Evolutionary conservation across 1,284 basidiomycete genomes (phyloP).

Genomic region (Pseudozyma sp.): DNA sequence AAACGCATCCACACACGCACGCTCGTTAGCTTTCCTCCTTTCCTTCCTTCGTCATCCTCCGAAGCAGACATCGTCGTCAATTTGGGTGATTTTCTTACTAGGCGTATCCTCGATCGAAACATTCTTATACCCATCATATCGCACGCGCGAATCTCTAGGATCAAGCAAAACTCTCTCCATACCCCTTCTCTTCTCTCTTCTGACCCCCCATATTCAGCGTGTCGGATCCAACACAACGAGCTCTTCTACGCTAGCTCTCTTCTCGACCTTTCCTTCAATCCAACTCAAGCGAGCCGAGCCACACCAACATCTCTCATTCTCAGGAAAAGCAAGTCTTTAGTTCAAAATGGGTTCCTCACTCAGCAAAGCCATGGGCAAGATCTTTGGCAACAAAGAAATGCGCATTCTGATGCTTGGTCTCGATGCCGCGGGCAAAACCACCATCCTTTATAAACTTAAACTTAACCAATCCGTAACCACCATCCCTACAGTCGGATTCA

Average conservation of each 20-base stretch:
- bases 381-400: conserved; percentile 99
- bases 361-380: conserved; percentile 81
- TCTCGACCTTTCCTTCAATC: too few species aligned
- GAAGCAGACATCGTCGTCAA: too few species aligned
- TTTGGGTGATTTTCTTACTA: too few species aligned
- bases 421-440: conserved; percentile 83
- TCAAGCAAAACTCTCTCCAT: neutral
- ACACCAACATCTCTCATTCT: neutral
- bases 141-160: too few species aligned
- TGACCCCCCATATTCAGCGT: too few species aligned
- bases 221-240: too few species aligned
- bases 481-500: conserved; percentile 88
- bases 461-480: conserved; percentile 99
- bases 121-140: too few species aligned
- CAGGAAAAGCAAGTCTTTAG: neutral
- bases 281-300: neutral
- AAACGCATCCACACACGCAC: too few species aligned
- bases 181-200: neutral
- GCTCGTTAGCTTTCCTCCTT: too few species aligned
- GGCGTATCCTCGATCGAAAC: too few species aligned
- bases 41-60: too few species aligned
- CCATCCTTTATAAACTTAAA: conserved; percentile 99
- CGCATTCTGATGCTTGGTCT: conserved; percentile 85
- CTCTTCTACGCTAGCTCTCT: too few species aligned
- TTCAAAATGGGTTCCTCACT: conserved; percentile 62